phyloP scores from a whole-genome alignment of 1,284 basidiomycete species.

The Microbotryum scabiosae region DNA sequence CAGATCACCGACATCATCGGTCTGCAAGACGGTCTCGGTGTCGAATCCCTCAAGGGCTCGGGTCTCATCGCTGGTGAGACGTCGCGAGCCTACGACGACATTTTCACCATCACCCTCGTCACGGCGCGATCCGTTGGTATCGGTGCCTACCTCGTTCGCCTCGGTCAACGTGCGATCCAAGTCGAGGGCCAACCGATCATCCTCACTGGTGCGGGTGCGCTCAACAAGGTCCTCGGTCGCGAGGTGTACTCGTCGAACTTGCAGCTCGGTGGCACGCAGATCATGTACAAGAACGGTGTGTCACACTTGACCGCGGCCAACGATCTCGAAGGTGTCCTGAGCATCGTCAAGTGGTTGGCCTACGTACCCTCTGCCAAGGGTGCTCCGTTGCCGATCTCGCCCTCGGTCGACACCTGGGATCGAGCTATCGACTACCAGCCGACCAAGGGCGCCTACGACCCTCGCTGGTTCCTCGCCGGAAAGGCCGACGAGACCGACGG shows the following conservation, averaged over 20 bases:
- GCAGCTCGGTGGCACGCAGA: slow-evolving; percentile 92
- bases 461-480: slow-evolving; percentile 94
- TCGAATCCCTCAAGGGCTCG: slow-evolving; percentile 90
- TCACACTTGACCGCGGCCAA: slow-evolving; percentile 91
- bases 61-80: slow-evolving; percentile 99
- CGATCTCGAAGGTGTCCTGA: slow-evolving; percentile 86
- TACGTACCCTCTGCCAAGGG: slow-evolving; percentile 80
- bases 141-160: slow-evolving; percentile 95
- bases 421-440: slow-evolving; percentile 83
- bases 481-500: slow-evolving; percentile 69
- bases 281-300: slow-evolving; percentile 99
- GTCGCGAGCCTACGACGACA: slow-evolving; percentile 94
- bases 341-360: slow-evolving; percentile 90
- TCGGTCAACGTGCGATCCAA: slow-evolving; percentile 96
- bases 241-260: slow-evolving; percentile 99
- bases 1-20: slow-evolving; percentile 97
- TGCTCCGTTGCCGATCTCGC: slow-evolving; percentile 62
- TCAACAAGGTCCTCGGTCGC: slow-evolving; percentile 98
- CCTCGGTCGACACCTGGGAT: slow-evolving; percentile 76
- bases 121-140: slow-evolving; percentile 98
- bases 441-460: slow-evolving; percentile 92
- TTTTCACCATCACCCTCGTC: slow-evolving; percentile 98
- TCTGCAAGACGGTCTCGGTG: slow-evolving; percentile 92
- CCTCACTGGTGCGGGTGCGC: slow-evolving; percentile 88
- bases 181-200: slow-evolving; percentile 99